Evolutionary conservation across 768 basidiomycete genomes (phyloP).

Genomic region (Pholiota conissans): DNA sequence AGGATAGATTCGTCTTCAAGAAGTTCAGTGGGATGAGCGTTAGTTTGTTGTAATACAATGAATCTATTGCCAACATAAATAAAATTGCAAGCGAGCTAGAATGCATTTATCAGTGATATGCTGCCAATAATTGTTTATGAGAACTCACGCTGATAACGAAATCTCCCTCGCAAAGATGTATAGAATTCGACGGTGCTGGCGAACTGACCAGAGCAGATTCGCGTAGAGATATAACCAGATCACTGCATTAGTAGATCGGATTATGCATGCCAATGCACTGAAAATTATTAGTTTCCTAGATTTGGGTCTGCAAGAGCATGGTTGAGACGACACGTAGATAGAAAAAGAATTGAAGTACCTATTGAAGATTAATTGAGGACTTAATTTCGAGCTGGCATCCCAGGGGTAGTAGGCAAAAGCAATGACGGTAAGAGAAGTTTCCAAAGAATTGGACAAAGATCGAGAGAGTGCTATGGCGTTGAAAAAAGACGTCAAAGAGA

Average conservation of each 20-base stretch:
- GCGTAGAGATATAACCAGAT: slow-evolving; percentile 78
- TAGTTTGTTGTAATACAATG: slow-evolving; percentile 62
- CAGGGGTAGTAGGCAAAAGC: slow-evolving; percentile 83
- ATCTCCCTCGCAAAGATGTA: slow-evolving; percentile 38
- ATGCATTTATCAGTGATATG: not conserved
- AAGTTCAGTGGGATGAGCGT: slow-evolving; percentile 85
- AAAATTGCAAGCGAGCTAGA: slow-evolving; percentile 25
- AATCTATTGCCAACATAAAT: slow-evolving; percentile 55
- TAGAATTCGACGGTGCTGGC: slow-evolving; percentile 31
- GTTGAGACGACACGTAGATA: slow-evolving; percentile 1
- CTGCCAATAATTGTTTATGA: not conserved
- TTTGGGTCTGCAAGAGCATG: slow-evolving; percentile 25
- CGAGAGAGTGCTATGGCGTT: slow-evolving; percentile 82
- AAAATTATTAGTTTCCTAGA: slow-evolving; percentile 45
- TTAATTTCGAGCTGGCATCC: slow-evolving; percentile 41
- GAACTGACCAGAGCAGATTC: slow-evolving; percentile 55
- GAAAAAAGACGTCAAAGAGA: slow-evolving; percentile 88
- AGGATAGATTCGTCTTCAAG: slow-evolving; percentile 76
- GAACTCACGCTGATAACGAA: slow-evolving; percentile 44
- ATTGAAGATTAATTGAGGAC: slow-evolving; percentile 38
- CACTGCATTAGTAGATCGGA: slow-evolving; percentile 87
- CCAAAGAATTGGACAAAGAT: slow-evolving; percentile 90
- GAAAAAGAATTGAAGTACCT: slow-evolving; percentile 23
- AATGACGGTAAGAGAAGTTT: slow-evolving; percentile 79
- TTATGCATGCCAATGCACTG: slow-evolving; percentile 75